Percentiles rank a stretch among this genome's conserved stretches.
These are phyloP conservation scores for Tephrocybe rancida DNA, from an alignment of 768 basidiomycete genomes.

Conservation along the genomic window DNA sequence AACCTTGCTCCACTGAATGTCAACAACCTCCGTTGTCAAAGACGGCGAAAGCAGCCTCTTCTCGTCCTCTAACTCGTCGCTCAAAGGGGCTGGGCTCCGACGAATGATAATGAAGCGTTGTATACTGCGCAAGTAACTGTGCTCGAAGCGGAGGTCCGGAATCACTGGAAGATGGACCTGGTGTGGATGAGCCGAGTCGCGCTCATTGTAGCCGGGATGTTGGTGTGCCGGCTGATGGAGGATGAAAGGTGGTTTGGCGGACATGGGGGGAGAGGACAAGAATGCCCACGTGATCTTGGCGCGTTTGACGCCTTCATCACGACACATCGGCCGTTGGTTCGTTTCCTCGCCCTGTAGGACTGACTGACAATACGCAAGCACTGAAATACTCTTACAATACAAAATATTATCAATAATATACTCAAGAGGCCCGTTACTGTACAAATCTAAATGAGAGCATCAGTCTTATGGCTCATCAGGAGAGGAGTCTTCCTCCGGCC, in stretches of 20 bases:
- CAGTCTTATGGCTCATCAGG: neutral
- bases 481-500: neutral
- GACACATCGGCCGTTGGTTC: no score
- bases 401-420: neutral
- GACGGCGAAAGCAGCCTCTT: neutral
- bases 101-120: conserved; percentile 50
- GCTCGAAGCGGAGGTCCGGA: conserved; percentile 79
- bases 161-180: conserved; percentile 54
- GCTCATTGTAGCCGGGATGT: conserved; percentile 11
- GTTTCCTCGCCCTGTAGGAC: no score
- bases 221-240: conserved; percentile 26
- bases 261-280: conserved; percentile 12
- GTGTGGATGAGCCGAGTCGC: conserved; percentile 17
- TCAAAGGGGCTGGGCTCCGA: conserved; percentile 9
- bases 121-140: conserved; percentile 67
- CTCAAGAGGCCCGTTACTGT: neutral
- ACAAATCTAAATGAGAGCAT: no score
- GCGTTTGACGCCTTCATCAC: neutral
- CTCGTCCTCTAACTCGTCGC: conserved; percentile 14
- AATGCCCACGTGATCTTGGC: conserved; percentile 8
- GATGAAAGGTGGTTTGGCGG: conserved; percentile 17
- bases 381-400: no score
- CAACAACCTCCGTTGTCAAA: conserved; percentile 35
- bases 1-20: conserved; percentile 59
- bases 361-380: no score